A percentile compares a stretch with the other conserved stretches of the same genome.
These are phyloP conservation scores for Pisolithus albus DNA, from an alignment of 768 basidiomycete species.

Conservation along the genomic window DNA sequence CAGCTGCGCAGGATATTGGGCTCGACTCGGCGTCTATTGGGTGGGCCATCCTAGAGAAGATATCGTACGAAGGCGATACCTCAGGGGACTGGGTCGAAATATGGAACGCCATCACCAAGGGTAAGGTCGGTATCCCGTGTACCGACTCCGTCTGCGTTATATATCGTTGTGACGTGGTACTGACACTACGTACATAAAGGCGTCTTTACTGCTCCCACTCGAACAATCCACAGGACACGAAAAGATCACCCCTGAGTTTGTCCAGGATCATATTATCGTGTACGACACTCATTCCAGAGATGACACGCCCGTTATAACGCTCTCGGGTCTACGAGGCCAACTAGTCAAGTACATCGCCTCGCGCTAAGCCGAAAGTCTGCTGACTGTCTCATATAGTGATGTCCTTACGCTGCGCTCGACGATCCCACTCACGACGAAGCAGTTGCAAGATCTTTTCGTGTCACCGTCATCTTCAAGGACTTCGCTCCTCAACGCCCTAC, in stretches of 20 bases:
- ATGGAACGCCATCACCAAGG: constrained; percentile 54
- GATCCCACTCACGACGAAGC: constrained; percentile 33
- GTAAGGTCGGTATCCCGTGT: constrained; percentile 47
- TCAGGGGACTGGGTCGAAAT: constrained; percentile 62
- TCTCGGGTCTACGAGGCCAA: constrained; percentile 78
- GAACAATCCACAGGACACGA: constrained; percentile 48
- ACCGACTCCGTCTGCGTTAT: not conserved
- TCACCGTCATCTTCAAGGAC: constrained; percentile 27
- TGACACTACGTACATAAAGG: constrained; percentile 37
- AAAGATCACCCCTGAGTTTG: constrained; percentile 61
- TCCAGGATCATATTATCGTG: constrained; percentile 78
- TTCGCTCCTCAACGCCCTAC: constrained; percentile 37
- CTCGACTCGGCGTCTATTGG: constrained; percentile 60
- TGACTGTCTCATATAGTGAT: constrained; percentile 24
- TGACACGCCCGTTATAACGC: constrained; percentile 55
- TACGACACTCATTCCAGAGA: constrained; percentile 45
- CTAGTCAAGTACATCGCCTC: constrained; percentile 45
- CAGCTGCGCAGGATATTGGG: constrained; percentile 62
- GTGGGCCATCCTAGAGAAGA: constrained; percentile 71
- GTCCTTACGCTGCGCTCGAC: constrained; percentile 40
- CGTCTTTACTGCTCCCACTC: constrained; percentile 72
- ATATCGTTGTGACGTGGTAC: not conserved
- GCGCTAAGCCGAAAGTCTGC: constrained; percentile 28
- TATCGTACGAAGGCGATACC: constrained; percentile 47
- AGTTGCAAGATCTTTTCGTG: constrained; percentile 34